A percentile compares a stretch with the other conserved stretches of the same genome.
phyloP scores from a whole-genome alignment of 2,329 filamentous ascomycete genomes.

The Cercospora sojina region DNA sequence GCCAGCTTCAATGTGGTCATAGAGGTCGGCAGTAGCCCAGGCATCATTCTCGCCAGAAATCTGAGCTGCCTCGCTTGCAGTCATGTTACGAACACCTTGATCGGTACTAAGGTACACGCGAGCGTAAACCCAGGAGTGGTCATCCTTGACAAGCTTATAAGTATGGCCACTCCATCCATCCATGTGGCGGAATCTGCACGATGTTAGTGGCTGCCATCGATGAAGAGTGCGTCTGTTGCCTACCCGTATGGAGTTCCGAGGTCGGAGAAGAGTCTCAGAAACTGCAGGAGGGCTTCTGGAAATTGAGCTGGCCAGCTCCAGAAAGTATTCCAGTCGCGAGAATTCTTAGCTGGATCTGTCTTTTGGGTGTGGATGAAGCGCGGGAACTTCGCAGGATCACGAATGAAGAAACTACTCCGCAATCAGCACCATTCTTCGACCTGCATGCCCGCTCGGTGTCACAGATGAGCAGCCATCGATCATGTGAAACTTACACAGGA shows the following conservation, averaged over 20 bases:
- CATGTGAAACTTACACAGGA: constrained; percentile 18
- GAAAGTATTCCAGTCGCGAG: constrained; percentile 41
- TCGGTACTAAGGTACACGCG: constrained; percentile 30
- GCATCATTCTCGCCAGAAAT: constrained; percentile 53
- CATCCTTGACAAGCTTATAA: constrained; percentile 43
- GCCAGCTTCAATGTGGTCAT: constrained; percentile 46
- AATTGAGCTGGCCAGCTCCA: constrained; percentile 48
- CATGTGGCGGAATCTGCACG: constrained; percentile 21
- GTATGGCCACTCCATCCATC: constrained; percentile 25
- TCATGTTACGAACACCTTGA: constrained; percentile 53
- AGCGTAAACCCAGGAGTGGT: constrained; percentile 50
- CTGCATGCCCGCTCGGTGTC: neutral
- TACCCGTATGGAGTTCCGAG: constrained; percentile 52
- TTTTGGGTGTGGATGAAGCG: constrained; percentile 44
- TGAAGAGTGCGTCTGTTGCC: constrained; percentile 28
- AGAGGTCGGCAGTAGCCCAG: constrained; percentile 50
- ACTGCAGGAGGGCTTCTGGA: constrained; percentile 50
- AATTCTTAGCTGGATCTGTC: constrained; percentile 39
- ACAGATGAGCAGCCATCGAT: neutral
- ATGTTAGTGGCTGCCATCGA: neutral
- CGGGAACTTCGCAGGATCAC: constrained; percentile 47
- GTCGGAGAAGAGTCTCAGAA: constrained; percentile 55
- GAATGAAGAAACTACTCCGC: constrained; percentile 42
- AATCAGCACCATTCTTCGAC: constrained; percentile 2
- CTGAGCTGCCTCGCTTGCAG: constrained; percentile 45